Evolutionary conservation across 257 asterid species (phyloP), one percentile per base, ranked within the genome.

Genomic region (Ballota nigra): DNA sequence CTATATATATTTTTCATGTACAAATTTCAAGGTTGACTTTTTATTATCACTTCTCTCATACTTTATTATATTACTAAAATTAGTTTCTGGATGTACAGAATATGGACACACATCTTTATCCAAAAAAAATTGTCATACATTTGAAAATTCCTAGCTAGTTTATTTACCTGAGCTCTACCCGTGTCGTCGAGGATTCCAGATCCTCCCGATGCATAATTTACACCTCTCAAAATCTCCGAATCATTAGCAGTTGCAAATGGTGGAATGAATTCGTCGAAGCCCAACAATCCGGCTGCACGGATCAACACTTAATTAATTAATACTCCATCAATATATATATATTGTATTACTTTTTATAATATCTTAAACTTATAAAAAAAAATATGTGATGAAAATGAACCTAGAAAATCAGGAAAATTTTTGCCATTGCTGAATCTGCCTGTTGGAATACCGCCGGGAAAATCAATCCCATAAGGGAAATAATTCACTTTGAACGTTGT

Each of bases 191-290:
- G 83, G 34, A 86, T 82, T 74, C 92, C 92, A 0, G 81, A 81
- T 6, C 62, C 78, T 5, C 81, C 89, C 0, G 92, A 86, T 7
- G 81, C 92, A 71, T 86, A 86, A 49, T 86, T 84, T 3, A 82
- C 83, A 4, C 92, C 92, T 68, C 29, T 45, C 13, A 72, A 66
- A 65, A 86, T 72, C 2, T 75, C 61, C 12, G 57, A 6, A 2
- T 77, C 84, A 1, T 31, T 69, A 9, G 83, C 82, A 31, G 51
- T 62, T 41, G 80, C 85, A 72, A 78, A 84, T 11, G 92, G 81
- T 12, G 82, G 83, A 40, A 86, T 69, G 3, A 61, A 31, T 22
- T 58, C n/a, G 6, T 57, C 72, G 62, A 84, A 82, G 0, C 89
- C 89, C 29, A 82, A 45, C 3, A 45, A n/a, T 36, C 38, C 78